These are phyloP conservation scores for Syncephalastrum sp. DNA, from an alignment of 371 early-diverging fungal species.

Conservation along the genomic window DNA sequence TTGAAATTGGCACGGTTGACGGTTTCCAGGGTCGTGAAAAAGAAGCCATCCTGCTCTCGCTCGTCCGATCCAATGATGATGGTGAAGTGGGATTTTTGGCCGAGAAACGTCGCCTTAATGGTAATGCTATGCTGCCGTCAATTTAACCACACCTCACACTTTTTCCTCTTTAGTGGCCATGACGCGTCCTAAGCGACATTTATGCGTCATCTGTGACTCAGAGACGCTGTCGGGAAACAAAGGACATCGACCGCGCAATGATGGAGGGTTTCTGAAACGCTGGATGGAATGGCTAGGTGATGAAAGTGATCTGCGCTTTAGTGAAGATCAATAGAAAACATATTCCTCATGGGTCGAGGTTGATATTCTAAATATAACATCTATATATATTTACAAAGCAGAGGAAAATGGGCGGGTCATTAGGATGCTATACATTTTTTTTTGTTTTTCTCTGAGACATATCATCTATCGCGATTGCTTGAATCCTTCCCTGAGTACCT, in stretches of 20 bases:
- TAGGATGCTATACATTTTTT: too few relatives aligned
- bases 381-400: too few relatives aligned
- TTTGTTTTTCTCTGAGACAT: too few relatives aligned
- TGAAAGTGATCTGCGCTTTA: slow-evolving; percentile 56
- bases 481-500: too few relatives aligned
- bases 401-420: too few relatives aligned
- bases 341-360: too few relatives aligned
- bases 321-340: slow-evolving; percentile 24
- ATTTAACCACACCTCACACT: not conserved
- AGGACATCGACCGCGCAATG: slow-evolving; percentile 20
- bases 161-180: slow-evolving; percentile 69
- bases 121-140: slow-evolving; percentile 9
- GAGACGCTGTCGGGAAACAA: slow-evolving; percentile 52
- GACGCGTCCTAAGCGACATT: slow-evolving; percentile 87
- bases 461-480: too few relatives aligned
- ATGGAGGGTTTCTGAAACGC: slow-evolving; percentile 53
- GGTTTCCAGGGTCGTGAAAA: slow-evolving; percentile 98
- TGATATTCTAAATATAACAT: too few relatives aligned
- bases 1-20: slow-evolving; percentile 91
- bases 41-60: slow-evolving; percentile 83
- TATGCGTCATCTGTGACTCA: slow-evolving; percentile 86
- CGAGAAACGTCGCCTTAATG: slow-evolving; percentile 85
- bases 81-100: slow-evolving; percentile 89
- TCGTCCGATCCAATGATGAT: slow-evolving; percentile 84
- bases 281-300: slow-evolving; percentile 60